These are phyloP conservation scores for Amanita fuliginea DNA, from an alignment of 768 basidiomycete genomes.

Conservation along the genomic window DNA sequence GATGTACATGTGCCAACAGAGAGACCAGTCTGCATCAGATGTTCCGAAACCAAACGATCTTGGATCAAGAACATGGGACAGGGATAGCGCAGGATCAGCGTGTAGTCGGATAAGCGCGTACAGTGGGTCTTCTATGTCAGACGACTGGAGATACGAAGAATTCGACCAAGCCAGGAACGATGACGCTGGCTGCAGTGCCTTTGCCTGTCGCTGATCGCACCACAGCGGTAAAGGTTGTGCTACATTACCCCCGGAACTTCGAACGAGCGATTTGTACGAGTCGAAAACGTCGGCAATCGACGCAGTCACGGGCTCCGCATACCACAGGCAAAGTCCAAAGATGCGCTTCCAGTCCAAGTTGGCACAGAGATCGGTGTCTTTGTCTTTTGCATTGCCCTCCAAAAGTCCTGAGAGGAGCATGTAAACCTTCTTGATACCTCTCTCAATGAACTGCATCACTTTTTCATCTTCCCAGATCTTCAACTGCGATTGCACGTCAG, in stretches of 20 bases:
- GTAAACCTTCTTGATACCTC: conserved; percentile 68
- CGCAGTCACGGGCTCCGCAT: conserved; percentile 58
- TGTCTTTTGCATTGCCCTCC: conserved; percentile 25
- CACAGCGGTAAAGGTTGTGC: conserved; percentile 55
- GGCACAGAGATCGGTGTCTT: conserved; percentile 34
- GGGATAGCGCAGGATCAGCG: conserved; percentile 59
- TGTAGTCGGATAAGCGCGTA: conserved; percentile 75
- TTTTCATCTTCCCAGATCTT: conserved; percentile 74
- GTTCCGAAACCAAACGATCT: conserved; percentile 68
- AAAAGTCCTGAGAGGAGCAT: conserved; percentile 65
- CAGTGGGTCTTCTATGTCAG: conserved; percentile 44
- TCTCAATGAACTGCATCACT: conserved; percentile 50
- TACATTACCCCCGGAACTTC: conserved; percentile 22
- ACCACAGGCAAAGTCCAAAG: conserved; percentile 90
- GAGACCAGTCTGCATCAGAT: conserved; percentile 67
- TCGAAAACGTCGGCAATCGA: conserved; percentile 60
- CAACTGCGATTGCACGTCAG: conserved; percentile 65
- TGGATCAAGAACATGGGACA: conserved; percentile 60
- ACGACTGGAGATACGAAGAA: conserved; percentile 18
- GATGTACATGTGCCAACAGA: conserved; percentile 91
- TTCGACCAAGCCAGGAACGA: conserved; percentile 27
- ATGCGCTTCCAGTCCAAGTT: conserved; percentile 91
- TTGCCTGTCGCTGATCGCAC: conserved; percentile 24
- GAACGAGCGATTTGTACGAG: conserved; percentile 40
- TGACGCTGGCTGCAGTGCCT: conserved; percentile 8